phyloP scores from a whole-genome alignment of 2,329 filamentous ascomycete genomes.

The Colletotrichum australisinense region DNA sequence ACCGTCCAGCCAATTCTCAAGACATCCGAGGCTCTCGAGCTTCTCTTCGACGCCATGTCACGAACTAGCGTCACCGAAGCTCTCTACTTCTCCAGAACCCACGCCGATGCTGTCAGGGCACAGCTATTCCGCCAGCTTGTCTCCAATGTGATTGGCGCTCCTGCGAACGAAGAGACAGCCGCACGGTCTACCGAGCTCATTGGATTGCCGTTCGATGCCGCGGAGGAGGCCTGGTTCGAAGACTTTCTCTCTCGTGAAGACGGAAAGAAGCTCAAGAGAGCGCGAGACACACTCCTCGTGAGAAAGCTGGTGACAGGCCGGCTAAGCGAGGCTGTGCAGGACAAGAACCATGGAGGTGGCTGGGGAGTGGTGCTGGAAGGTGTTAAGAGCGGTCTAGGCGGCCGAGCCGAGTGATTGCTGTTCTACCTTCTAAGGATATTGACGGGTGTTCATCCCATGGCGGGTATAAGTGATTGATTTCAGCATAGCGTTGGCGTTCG shows the following conservation, averaged over 20 bases:
- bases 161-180: constrained; percentile 53
- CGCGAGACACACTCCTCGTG: constrained; percentile 81
- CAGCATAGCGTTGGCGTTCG: constrained; percentile 36
- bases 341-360: constrained; percentile 55
- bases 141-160: constrained; percentile 62
- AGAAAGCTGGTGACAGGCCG: constrained; percentile 76
- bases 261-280: constrained; percentile 71
- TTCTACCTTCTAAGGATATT: too few species aligned
- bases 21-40: constrained; percentile 68
- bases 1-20: constrained; percentile 80
- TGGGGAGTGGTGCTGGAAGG: constrained; percentile 65
- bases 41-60: constrained; percentile 77
- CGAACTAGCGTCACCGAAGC: constrained; percentile 77
- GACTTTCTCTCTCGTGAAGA: constrained; percentile 73
- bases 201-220: constrained; percentile 75
- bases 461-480: background rate
- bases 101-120: constrained; percentile 70
- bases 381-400: constrained; percentile 56
- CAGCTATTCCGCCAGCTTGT: constrained; percentile 76
- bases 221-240: constrained; percentile 81
- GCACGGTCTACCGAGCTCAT: constrained; percentile 76
- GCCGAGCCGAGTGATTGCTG: constrained; percentile 19
- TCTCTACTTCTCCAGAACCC: constrained; percentile 77
- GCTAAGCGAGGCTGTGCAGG: constrained; percentile 58
- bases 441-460: background rate